Conservation (phyloP, 2,329 filamentous ascomycete genomes). For the Fusarium brevicatenulatum region DNA sequence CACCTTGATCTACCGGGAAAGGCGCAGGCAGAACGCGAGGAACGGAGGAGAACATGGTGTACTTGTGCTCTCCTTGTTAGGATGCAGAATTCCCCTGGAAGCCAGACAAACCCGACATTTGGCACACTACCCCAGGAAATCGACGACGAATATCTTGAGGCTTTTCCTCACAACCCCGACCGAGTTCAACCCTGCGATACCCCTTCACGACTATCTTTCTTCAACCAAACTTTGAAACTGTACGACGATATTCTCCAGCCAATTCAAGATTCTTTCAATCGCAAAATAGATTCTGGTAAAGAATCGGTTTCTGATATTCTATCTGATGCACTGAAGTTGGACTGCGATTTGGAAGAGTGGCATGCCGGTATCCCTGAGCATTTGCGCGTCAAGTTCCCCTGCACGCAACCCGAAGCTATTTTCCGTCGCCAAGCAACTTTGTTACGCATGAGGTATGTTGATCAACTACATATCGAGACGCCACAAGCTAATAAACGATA, state of each 20-base stretch:
- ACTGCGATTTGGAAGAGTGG: conserved; percentile 39
- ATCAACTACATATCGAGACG: rapidly evolving
- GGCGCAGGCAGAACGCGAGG: conserved; percentile 35
- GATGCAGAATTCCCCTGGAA: conserved; percentile 33
- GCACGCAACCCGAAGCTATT: conserved; percentile 27
- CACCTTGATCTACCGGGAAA: conserved; percentile 39
- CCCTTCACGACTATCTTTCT: conserved; percentile 39
- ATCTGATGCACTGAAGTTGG: conserved; percentile 29
- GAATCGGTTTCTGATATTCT: conserved; percentile 21
- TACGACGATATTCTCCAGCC: conserved; percentile 36
- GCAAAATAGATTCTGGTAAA: background rate
- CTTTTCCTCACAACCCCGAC: background rate
- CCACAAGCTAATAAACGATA: background rate
- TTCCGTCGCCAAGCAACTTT: conserved; percentile 40
- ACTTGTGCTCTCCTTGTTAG: conserved; percentile 37
- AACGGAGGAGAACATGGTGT: conserved; percentile 43
- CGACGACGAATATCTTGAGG: conserved; percentile 41
- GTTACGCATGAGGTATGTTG: conserved; percentile 33
- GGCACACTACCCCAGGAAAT: conserved; percentile 36
- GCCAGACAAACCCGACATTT: conserved; percentile 16
- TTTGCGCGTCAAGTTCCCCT: conserved; percentile 30
- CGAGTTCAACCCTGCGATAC: conserved; percentile 32
- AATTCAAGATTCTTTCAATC: conserved; percentile 27
- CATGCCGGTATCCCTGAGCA: conserved; percentile 34
- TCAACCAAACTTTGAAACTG: conserved; percentile 35